phyloP scores from a whole-genome alignment of 2,329 filamentous ascomycete species.

The Colletotrichum karsti region DNA sequence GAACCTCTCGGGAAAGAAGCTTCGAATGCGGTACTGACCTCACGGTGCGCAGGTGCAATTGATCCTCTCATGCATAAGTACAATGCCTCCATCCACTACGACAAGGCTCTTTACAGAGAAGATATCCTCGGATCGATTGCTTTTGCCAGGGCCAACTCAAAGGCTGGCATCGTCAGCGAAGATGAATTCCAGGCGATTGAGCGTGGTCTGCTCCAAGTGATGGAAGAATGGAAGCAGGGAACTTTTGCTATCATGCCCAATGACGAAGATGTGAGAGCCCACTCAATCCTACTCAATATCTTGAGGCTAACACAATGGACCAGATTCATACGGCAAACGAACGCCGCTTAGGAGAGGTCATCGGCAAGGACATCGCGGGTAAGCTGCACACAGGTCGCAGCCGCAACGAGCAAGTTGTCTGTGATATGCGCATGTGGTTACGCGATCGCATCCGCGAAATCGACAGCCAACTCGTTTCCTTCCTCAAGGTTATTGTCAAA shows the following conservation, averaged over 20 bases:
- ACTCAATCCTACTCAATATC: neutral
- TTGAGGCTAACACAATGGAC: conserved; percentile 39
- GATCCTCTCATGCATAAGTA: conserved; percentile 47
- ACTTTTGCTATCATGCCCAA: conserved; percentile 35
- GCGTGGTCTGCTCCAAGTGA: conserved; percentile 59
- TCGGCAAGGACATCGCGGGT: conserved; percentile 74
- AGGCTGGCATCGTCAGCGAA: conserved; percentile 67
- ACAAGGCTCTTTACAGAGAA: conserved; percentile 70
- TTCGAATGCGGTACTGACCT: conserved; percentile 4
- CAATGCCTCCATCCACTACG: conserved; percentile 74
- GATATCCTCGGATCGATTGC: conserved; percentile 73
- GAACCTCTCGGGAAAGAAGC: conserved; percentile 26
- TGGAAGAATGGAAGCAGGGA: conserved; percentile 37
- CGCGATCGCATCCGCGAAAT: conserved; percentile 35
- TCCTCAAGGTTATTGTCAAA: conserved; percentile 33
- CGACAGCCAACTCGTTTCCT: conserved; percentile 33
- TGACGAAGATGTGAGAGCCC: conserved; percentile 28
- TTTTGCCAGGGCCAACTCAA: conserved; percentile 71
- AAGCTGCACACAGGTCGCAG: conserved; percentile 78
- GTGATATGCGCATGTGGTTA: conserved; percentile 76
- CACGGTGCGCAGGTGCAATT: conserved; percentile 14
- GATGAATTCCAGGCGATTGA: conserved; percentile 71
- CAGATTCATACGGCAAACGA: conserved; percentile 65
- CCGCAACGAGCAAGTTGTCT: conserved; percentile 78
- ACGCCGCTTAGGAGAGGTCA: conserved; percentile 70